Evolutionary conservation across 371 early-diverging fungal genomes (phyloP), one percentile per base, ranked within the genome.

Genomic region (Mucor saturninus): DNA sequence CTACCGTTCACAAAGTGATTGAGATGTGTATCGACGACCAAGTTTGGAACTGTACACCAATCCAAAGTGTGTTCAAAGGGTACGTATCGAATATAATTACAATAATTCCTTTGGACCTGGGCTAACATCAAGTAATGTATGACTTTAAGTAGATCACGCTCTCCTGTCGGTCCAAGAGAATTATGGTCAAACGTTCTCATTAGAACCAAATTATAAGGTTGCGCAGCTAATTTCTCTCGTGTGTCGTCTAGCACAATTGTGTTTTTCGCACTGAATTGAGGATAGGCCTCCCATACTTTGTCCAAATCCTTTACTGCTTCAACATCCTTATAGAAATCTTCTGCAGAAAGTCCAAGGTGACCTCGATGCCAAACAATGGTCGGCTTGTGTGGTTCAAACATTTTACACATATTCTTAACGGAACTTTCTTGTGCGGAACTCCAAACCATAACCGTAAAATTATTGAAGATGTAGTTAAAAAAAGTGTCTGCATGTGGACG

Each of bases 381-480:
- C 0, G 67, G 52, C 2, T 61, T 59, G 32, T 84, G 62, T 0
- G 67, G 51, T 6, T 73, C 81, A 73, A 91, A 82, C 31, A 72
- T 39, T n/a, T 69, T 67, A 42, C 87, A 68, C 89, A 89, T 89
- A 21, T 65, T 72, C 7, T 71, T 29, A 0, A 91, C 89, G 32
- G 79, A 88, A 0, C 66, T 61, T 0, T 82, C 80, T 43, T 79
- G 83, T 0, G 91, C 90, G 7, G 91, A 89, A 37, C 89, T 89
- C 92, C 92, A 92, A 3, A 92, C 86, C 89, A 91, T 88, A 26
- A 92, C 92, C 5, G 71, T 68, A 69, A 89, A 92, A 52, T 84
- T 62, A 0, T 38, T 40, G 50, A 90, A 81, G 3, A 87, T 67
- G 59, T 82, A 91, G n/a, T 81, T 64, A 10, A 91, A 63, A 51